These are phyloP conservation scores for Conticribra weissflogii DNA, from an alignment of 108 stramenopile species.

Conservation along the genomic window DNA sequence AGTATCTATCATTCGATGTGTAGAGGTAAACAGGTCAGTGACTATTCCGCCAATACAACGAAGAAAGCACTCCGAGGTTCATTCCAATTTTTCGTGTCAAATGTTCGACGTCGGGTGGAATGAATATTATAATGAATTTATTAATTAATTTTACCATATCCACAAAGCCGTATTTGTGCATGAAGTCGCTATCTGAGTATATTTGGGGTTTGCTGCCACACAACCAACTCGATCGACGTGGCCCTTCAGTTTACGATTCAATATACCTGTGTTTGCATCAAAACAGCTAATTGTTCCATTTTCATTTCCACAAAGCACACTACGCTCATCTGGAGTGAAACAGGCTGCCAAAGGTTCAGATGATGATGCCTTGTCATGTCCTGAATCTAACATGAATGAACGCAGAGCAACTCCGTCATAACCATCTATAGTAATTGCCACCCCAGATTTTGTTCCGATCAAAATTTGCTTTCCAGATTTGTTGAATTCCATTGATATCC, in stretches of 20 bases:
- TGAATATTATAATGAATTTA: neutral
- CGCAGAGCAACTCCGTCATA: conserved; percentile 75
- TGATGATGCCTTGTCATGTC: conserved; percentile 3
- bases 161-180: conserved; percentile 75
- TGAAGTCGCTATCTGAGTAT: conserved; percentile 68
- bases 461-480: conserved; percentile 79
- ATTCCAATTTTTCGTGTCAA: too few relatives aligned
- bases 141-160: conserved; percentile 54
- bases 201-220: conserved; percentile 75
- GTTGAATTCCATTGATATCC: conserved; percentile 73
- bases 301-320: conserved; percentile 67
- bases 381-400: conserved; percentile 52
- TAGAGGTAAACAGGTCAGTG: too few relatives aligned
- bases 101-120: too few relatives aligned
- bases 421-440: conserved; percentile 70
- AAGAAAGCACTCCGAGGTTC: too few relatives aligned
- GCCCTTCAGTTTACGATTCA: conserved; percentile 62
- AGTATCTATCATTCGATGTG: too few relatives aligned
- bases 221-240: conserved; percentile 57
- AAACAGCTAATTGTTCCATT: conserved; percentile 73
- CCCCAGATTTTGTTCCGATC: conserved; percentile 52
- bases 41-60: too few relatives aligned
- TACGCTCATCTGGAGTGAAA: conserved; percentile 73
- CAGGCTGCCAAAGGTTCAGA: conserved; percentile 52
- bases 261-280: conserved; percentile 59